Conservation (phyloP, 1,139 yeast genomes). For the Lodderomyces jiufengensis region DNA sequence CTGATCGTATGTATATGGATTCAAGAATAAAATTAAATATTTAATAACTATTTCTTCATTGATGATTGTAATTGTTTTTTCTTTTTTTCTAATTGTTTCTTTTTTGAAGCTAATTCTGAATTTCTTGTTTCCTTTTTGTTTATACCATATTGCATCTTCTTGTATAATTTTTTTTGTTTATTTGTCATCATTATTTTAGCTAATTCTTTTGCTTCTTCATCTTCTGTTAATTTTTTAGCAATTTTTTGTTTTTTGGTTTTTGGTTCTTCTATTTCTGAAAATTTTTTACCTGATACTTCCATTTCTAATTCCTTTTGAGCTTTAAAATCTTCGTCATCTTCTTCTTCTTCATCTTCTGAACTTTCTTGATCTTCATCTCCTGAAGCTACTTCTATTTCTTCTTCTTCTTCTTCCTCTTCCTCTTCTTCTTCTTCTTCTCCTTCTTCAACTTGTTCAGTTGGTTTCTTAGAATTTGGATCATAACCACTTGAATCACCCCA, state of each 20-base stretch:
- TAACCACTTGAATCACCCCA: conserved; percentile 97
- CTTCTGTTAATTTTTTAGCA: conserved; percentile 21
- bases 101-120: conserved; percentile 72
- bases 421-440: conserved; percentile 48
- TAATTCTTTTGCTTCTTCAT: conserved; percentile 80
- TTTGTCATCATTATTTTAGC: conserved; percentile 96
- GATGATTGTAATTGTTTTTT: conserved; percentile 4
- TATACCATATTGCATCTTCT: conserved; percentile 92
- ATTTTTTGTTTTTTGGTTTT: conserved; percentile 29
- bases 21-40: conserved; percentile 36
- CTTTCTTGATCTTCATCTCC: conserved; percentile 48
- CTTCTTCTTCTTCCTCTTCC: conserved; percentile 47
- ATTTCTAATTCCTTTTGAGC: conserved; percentile 84
- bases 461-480: conserved; percentile 63
- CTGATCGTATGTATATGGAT: conserved; percentile 81
- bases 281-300: conserved; percentile 85
- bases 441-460: conserved; percentile 44
- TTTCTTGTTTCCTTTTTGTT: conserved; percentile 80
- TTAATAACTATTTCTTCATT: not conserved
- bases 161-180: conserved; percentile 90
- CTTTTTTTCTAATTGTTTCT: conserved; percentile 72
- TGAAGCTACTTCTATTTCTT: conserved; percentile 25
- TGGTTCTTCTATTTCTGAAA: conserved; percentile 47
- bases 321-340: conserved; percentile 55
- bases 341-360: conserved; percentile 45